Percentiles rank a stretch among this genome's conserved stretches.
Evolutionary conservation across 192 early-diverging fungal genomes (phyloP).

Genomic region (Jimgerdemannia lactiflua): DNA sequence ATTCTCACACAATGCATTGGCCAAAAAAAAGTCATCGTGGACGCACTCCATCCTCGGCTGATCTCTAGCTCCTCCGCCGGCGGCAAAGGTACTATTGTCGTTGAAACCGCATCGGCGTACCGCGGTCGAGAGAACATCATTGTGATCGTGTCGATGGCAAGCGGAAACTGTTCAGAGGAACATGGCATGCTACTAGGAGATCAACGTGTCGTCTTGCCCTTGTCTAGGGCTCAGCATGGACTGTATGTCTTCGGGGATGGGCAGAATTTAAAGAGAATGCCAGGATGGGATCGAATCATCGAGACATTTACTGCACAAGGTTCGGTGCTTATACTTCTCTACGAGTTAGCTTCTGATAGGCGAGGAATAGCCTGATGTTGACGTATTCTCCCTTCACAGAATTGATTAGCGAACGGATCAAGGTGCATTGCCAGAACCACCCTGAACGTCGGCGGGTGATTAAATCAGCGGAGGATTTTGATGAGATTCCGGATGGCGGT

Average conservation of each 20-base stretch:
- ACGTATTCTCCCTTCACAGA: background rate
- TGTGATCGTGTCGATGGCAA: slow-evolving; percentile 10
- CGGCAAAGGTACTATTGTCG: background rate
- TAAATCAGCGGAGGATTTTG: slow-evolving; percentile 7
- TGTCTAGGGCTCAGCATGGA: slow-evolving; percentile 21
- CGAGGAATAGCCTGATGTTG: background rate
- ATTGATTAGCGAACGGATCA: background rate
- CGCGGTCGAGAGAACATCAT: slow-evolving; percentile 8
- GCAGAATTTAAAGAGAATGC: background rate
- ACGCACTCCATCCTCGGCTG: background rate
- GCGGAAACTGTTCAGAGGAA: background rate
- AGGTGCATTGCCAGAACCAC: slow-evolving; percentile 7
- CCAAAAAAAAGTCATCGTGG: slow-evolving; percentile 13
- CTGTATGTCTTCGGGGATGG: slow-evolving; percentile 15
- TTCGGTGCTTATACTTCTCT: no score
- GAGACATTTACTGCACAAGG: slow-evolving; percentile 13
- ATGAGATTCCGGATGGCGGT: slow-evolving; percentile 13
- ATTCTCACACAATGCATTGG: slow-evolving; percentile 3
- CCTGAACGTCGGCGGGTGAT: background rate
- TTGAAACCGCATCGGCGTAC: slow-evolving; percentile 2
- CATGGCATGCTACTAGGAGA: background rate
- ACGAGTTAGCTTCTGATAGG: no score
- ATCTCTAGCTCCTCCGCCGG: background rate
- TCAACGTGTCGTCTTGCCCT: slow-evolving; percentile 8
- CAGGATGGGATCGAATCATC: background rate